Percentiles rank a stretch among this genome's conserved stretches.
These are phyloP conservation scores for Leonotis leonurus DNA, from an alignment of 257 asterid genomes.

Conservation along the genomic window DNA sequence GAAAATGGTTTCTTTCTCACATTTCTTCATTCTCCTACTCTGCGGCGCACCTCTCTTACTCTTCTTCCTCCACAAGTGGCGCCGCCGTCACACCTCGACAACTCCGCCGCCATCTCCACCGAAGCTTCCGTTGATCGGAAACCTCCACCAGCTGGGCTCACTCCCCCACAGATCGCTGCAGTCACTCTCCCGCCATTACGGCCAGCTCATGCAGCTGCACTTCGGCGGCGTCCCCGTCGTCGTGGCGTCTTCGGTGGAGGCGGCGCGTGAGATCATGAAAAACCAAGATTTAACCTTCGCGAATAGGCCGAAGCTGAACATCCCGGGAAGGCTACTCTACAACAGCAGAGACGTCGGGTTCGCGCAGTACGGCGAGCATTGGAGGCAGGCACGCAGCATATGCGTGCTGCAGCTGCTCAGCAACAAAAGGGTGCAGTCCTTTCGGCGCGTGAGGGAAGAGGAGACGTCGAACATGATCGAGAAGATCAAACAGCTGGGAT, in stretches of 20 bases:
- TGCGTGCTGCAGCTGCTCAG: constrained; percentile 41
- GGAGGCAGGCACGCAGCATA: constrained; percentile 37
- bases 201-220: not conserved
- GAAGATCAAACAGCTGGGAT: constrained; percentile 7
- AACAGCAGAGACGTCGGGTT: constrained; percentile 28
- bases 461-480: constrained; percentile 30
- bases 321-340: constrained; percentile 14
- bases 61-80: not conserved
- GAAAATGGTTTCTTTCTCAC: not conserved
- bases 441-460: constrained; percentile 22
- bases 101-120: not conserved
- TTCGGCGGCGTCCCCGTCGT: constrained; percentile 35
- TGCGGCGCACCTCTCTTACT: not conserved
- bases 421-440: constrained; percentile 32
- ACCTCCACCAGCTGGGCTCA: not conserved
- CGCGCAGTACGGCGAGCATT: constrained; percentile 39
- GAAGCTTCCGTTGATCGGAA: too few species aligned
- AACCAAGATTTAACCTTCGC: constrained; percentile 32
- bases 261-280: constrained; percentile 40
- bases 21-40: not conserved
- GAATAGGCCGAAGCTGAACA: constrained; percentile 27
- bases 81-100: not conserved
- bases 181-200: not conserved
- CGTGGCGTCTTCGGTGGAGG: constrained; percentile 33
- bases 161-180: not conserved